Base-by-base conservation (phyloP, 2,329 filamentous ascomycete genomes). In the Fusarium algeriense region DNA sequence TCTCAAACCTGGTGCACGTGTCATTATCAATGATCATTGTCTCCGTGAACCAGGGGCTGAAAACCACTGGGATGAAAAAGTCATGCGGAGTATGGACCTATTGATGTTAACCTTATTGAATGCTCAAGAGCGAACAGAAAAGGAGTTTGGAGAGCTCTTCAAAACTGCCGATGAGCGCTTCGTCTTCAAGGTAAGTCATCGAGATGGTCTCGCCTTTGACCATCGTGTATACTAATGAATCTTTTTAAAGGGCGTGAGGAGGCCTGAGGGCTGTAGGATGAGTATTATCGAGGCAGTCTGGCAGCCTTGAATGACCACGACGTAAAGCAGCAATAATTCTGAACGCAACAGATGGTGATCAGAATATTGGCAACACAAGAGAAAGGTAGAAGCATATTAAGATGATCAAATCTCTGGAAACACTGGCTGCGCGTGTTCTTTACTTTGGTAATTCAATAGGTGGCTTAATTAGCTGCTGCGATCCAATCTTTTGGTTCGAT, bases 101-200 rank as follows among this genome's bases (percentile, higher is more conserved):
- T 78, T 86, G 5, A 88, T 88, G 86, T 73, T 88, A 74, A 81
- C 81, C 13, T 65, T 87, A 37, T 78, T 87, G 40, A 88, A 88
- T 67, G 82, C 85, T 5, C 83, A 86, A 72, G 87, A 88, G 77
- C 81, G 86, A 12, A 80, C 80, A 6, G 82, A 85, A 65, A 74
- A 76, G 9, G 85, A 86, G 66, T 88, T 87, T 62, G 72, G 76
- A 35, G 76, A 78, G 14, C 67, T 88, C 13, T 88, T 88, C 67
- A 74, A 70, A 54, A 73, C 77, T 37, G 84, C 82, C 3, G 81
- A 84, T 59, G 69, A 78, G 23, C 75, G 84, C 1, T 86, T 86
- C 64, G 74, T 79, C 2, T 85, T 86, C 60, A 80, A 81, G 75
- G 84, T 81, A 50, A 54, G 64, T 15, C 20, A 23, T 10, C 3